These are phyloP conservation scores for Huntiella savannae DNA, from an alignment of 2,329 filamentous ascomycete genomes.

Conservation along the genomic window DNA sequence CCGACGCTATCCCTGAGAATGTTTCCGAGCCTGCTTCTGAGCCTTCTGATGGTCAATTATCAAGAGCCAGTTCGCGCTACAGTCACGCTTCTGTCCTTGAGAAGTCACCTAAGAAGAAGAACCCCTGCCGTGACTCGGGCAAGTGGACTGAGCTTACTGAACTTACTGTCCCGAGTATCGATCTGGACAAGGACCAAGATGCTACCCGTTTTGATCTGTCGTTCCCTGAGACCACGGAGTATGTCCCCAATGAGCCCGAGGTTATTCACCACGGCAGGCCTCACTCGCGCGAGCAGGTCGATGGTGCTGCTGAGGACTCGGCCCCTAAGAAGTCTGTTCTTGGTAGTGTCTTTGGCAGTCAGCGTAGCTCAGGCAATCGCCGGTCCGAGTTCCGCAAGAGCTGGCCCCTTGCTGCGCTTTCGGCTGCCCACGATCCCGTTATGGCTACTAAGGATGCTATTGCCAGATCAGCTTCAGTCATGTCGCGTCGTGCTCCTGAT, in stretches of 20 bases:
- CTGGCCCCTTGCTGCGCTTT: conserved; percentile 5
- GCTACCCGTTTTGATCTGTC: conserved; percentile 6
- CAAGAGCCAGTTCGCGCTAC: conserved; percentile 10
- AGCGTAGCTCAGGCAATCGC: background rate
- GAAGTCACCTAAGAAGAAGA: conserved; percentile 5
- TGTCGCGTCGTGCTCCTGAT: conserved; percentile 3
- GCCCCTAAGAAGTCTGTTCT: conserved; percentile 10
- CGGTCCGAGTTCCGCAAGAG: conserved; percentile 11
- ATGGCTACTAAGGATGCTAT: conserved; percentile 2
- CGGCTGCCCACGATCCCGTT: background rate
- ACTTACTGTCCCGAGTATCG: conserved; percentile 9
- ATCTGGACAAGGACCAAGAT: conserved; percentile 10
- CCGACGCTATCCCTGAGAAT: background rate
- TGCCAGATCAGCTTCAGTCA: conserved; percentile 1
- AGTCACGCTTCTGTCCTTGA: conserved; percentile 4
- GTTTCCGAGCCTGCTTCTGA: background rate
- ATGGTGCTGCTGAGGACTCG: background rate
- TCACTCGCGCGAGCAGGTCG: conserved; percentile 1
- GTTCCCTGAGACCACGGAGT: conserved; percentile 8
- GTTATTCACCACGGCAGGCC: conserved; percentile 1
- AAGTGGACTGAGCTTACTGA: conserved; percentile 11
- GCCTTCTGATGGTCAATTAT: conserved; percentile 5
- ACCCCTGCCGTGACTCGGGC: conserved; percentile 6
- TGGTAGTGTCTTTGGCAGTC: conserved; percentile 4
- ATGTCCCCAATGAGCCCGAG: background rate